A percentile compares a stretch with the other conserved stretches of the same genome.
These are phyloP conservation scores for Diophrys sp. DNA, from an alignment of 73 alveolate species.

Conservation along the genomic window DNA sequence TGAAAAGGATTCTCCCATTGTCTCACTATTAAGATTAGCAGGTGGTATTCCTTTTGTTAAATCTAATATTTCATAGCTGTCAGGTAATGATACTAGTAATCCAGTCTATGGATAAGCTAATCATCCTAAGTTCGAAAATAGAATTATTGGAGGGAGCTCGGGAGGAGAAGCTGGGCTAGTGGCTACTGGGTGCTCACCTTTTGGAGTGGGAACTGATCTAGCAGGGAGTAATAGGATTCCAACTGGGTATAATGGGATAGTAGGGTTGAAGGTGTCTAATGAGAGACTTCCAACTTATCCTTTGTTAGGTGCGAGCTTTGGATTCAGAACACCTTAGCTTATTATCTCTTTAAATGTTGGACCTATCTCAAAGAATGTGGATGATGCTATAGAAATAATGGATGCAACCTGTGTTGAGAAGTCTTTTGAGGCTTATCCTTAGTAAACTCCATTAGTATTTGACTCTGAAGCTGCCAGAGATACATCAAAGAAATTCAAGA, in stretches of 20 bases:
- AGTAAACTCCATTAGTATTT: no score
- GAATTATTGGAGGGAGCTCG: constrained; percentile 72
- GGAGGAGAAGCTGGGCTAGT: constrained; percentile 80
- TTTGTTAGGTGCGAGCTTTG: constrained; percentile 11
- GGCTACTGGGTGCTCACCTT: constrained; percentile 57
- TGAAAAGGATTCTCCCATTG: constrained; percentile 41
- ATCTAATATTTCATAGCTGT: constrained; percentile 60
- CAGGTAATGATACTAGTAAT: constrained; percentile 52
- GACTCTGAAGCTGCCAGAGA: no score
- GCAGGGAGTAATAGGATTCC: constrained; percentile 75
- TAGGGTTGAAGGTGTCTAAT: constrained; percentile 60
- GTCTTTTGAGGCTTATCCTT: no score
- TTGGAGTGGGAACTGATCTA: constrained; percentile 68
- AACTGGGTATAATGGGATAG: constrained; percentile 49
- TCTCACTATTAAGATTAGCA: constrained; percentile 31
- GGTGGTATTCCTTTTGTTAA: constrained; percentile 68
- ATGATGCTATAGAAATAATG: constrained; percentile 23
- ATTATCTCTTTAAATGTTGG: constrained; percentile 20
- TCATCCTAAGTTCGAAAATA: constrained; percentile 47
- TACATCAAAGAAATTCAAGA: no score
- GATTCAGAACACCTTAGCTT: background rate
- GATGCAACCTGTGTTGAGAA: constrained; percentile 9
- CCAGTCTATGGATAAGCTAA: constrained; percentile 45
- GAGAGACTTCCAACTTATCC: constrained; percentile 43
- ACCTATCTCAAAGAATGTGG: constrained; percentile 40